Base-by-base conservation (phyloP, 2,329 filamentous ascomycete species). In the Monilinia fructigena region DNA sequence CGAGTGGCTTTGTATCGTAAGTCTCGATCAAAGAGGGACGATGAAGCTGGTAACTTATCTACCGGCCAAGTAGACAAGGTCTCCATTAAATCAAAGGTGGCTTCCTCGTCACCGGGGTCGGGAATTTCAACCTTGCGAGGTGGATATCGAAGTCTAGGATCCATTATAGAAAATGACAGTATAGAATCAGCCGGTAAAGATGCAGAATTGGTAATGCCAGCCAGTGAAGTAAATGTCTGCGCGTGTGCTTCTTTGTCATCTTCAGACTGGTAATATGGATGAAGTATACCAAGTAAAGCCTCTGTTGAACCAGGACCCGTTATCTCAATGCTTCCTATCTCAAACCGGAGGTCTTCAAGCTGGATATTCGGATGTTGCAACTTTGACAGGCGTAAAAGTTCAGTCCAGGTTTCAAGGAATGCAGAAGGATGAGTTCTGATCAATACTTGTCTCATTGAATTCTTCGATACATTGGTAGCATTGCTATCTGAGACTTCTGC, bases 341-440 rank as follows among this genome's bases (percentile, higher is more conserved):
- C 88, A 71, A 88, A 91, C 4, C 89, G 82, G 45, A 91, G 77
- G 74, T 91, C 89, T 72, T 90, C 86, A 18, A 89, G 78, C 68
- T 81, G 81, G 14, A 89, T 82, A 35, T 80, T 78, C n/a, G 86
- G 87, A 66, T 83, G 87, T 72, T 86, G 86, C 20, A 82, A 79
- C 72, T 88, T 89, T 1, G 85, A 82, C 7, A 85, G 74, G 53
- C 81, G 81, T 58, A 88, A 74, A 14, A 89, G 67, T 70, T 88
- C 82, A 60, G 83, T 82, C 88, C 88, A 90, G 2, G 88, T 75
- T 67, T 88, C 83, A 56, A 87, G 75, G 74, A 90, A 94, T 8
- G 90, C 89, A 26, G 93, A 89, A 2, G 95, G 95, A 76, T 98
- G 94, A 1, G 94, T 80, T 65, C 93, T 84, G 62, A 97, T 77